A percentile compares a stretch with the other conserved stretches of the same genome.
Evolutionary conservation across 75 land plant genomes (phyloP).

Genomic region (Sequoiadendron giganteum): DNA sequence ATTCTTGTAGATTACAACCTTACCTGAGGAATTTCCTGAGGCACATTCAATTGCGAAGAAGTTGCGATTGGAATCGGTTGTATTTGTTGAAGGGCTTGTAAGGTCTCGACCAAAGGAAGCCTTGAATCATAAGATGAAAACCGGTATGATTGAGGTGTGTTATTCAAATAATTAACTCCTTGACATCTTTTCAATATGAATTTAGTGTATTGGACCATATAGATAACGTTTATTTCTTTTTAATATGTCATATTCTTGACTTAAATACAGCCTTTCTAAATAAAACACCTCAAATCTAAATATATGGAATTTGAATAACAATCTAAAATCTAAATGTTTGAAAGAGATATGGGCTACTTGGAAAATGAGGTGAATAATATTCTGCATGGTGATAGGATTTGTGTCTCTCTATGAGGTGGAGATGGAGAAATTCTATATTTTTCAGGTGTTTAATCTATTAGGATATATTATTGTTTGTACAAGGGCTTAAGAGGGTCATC

Average conservation of each 20-base stretch:
- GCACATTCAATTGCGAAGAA: conserved; percentile 63
- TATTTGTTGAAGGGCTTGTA: conserved; percentile 85
- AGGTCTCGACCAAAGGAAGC: conserved; percentile 75
- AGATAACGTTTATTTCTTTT: not conserved
- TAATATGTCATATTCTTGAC: not conserved
- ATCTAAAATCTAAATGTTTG: not conserved
- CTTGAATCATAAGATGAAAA: conserved; percentile 77
- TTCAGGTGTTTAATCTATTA: no score
- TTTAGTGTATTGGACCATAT: not conserved
- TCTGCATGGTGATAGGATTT: not conserved
- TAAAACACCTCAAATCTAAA: not conserved
- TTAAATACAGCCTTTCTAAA: not conserved
- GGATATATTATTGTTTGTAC: not conserved
- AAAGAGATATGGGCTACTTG: not conserved
- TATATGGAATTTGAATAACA: not conserved
- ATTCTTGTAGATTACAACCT: conserved; percentile 61
- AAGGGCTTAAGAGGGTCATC: not conserved
- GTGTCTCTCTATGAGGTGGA: not conserved
- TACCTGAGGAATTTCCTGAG: conserved; percentile 68
- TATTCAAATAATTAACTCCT: not conserved
- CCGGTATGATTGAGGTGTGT: conserved; percentile 83
- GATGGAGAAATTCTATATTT: no score
- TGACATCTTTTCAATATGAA: not conserved
- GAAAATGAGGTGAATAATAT: not conserved
- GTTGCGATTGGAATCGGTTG: conserved; percentile 79